Evolutionary conservation across 495 filamentous ascomycete genomes (phyloP).

Genomic region (Tricharina praecox): DNA sequence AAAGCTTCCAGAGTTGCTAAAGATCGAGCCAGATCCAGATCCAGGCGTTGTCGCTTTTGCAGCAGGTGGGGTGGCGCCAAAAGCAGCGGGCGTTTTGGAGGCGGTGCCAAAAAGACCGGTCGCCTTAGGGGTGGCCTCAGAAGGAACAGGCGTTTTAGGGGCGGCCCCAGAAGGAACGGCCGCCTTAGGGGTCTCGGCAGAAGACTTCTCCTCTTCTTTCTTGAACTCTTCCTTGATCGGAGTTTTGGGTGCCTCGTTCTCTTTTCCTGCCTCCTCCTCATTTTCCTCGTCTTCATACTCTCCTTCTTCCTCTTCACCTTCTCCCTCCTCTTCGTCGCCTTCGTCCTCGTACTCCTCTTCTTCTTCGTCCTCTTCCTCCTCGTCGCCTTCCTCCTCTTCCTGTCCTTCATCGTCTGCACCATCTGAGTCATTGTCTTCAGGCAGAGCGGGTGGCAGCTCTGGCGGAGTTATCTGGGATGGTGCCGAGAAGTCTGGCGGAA

Average conservation of each 20-base stretch:
- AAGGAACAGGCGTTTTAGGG: too few species aligned
- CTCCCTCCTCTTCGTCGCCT: conserved; percentile 13
- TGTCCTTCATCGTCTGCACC: conserved; percentile 6
- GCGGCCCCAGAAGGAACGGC: too few species aligned
- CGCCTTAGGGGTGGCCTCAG: conserved; percentile 38
- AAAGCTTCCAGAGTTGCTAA: too few species aligned
- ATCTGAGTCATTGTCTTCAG: conserved; percentile 9
- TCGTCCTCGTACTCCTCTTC: conserved; percentile 27
- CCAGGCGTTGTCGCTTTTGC: neutral
- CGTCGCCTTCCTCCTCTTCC: conserved; percentile 25
- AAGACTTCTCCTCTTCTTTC: too few species aligned
- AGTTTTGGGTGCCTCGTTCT: conserved; percentile 43
- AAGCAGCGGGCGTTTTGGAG: too few species aligned
- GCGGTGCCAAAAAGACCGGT: conserved; percentile 10
- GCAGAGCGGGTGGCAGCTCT: conserved; percentile 9
- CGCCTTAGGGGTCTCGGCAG: too few species aligned
- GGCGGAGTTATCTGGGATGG: conserved; percentile 23
- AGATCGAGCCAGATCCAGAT: conserved; percentile 12
- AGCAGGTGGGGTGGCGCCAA: conserved; percentile 6
- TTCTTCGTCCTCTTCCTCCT: too few species aligned
- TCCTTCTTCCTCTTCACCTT: conserved; percentile 21
- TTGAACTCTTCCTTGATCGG: too few species aligned
- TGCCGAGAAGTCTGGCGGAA: conserved; percentile 43
- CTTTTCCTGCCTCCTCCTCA: conserved; percentile 42
- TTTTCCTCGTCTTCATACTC: conserved; percentile 23